Evolutionary conservation across 805 yeast genomes (phyloP).

Genomic region (Metschnikowia cubensis): DNA sequence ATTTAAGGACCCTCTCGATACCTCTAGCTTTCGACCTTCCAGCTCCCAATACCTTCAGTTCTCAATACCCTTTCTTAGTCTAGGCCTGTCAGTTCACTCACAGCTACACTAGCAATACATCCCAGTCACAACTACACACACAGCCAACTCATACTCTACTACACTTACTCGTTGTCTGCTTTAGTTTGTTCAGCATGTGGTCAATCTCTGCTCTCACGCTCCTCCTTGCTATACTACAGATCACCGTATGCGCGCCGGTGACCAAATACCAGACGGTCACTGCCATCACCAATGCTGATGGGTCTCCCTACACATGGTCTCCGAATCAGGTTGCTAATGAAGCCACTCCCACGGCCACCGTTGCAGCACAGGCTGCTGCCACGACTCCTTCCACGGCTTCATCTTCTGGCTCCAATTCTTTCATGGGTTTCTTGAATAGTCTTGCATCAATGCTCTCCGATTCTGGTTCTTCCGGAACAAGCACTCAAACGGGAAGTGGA

Average conservation of each 20-base stretch:
- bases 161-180: not conserved
- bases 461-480: not conserved
- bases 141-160: not conserved
- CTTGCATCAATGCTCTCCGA: conserved; percentile 1
- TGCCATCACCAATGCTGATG: conserved; percentile 12
- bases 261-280: conserved; percentile 12
- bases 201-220: conserved; percentile 1
- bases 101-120: too few species aligned
- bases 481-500: too few species aligned
- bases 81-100: not conserved
- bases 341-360: conserved; percentile 6
- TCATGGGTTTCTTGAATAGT: conserved; percentile 1
- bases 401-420: not conserved
- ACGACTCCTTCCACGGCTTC: not conserved
- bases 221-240: conserved; percentile 2
- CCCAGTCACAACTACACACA: too few species aligned
- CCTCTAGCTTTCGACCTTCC: too few species aligned
- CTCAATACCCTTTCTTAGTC: not conserved
- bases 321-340: not conserved
- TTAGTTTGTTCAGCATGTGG: conserved; percentile 1
- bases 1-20: too few species aligned
- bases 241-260: conserved; percentile 12
- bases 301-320: conserved; percentile 11
- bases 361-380: conserved; percentile 7
- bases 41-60: not conserved